Percentiles rank a stretch among this genome's conserved stretches.
Conservation (phyloP, 2,329 filamentous ascomycete genomes). For the Alternaria brassicae region DNA sequence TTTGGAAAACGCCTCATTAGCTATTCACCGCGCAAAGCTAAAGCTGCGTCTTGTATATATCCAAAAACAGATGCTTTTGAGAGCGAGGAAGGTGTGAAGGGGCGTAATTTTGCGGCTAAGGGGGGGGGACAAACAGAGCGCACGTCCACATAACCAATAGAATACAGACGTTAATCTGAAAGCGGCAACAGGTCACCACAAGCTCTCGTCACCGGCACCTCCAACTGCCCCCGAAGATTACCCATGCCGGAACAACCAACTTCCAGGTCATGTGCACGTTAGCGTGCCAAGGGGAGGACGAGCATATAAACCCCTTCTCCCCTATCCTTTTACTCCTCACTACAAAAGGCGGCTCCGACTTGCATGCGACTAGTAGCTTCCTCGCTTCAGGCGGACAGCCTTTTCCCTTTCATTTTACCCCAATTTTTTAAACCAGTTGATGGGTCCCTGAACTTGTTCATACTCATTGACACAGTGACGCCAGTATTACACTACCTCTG, state of each 20-base stretch:
- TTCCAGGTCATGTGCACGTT: neutral
- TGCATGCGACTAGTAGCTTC: too few relatives aligned
- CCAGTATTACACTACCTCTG: constrained; percentile 26
- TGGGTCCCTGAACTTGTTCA: constrained; percentile 25
- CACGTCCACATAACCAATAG: neutral
- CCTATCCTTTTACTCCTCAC: neutral
- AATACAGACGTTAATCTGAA: neutral
- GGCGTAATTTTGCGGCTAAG: neutral
- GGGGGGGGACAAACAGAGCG: neutral
- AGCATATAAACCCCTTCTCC: neutral
- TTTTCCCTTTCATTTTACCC: too few relatives aligned
- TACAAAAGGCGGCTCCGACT: too few relatives aligned
- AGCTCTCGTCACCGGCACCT: neutral
- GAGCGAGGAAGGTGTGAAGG: neutral
- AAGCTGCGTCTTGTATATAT: neutral
- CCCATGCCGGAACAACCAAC: neutral
- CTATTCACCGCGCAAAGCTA: neutral
- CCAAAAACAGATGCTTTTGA: neutral
- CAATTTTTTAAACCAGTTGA: constrained; percentile 19
- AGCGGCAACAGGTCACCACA: neutral
- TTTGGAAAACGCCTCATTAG: neutral
- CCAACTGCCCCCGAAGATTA: neutral
- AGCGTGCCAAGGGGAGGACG: neutral
- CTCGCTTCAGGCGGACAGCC: too few relatives aligned
- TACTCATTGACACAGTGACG: constrained; percentile 21